Evolutionary conservation across 768 basidiomycete genomes (phyloP).

Genomic region (Candolleomyces efflorescens): DNA sequence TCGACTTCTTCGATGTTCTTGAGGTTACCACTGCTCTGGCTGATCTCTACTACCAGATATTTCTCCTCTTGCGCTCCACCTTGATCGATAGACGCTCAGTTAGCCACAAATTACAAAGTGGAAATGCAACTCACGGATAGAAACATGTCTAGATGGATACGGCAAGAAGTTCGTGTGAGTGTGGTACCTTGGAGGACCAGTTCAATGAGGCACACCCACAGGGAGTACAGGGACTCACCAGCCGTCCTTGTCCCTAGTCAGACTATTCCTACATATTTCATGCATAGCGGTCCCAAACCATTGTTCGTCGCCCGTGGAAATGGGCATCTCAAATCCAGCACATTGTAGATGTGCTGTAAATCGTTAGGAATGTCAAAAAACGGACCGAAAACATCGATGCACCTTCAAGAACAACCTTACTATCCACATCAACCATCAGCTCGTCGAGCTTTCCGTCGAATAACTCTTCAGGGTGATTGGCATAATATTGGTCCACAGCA

Average conservation of each 20-base stretch:
- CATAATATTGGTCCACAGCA: constrained; percentile 74
- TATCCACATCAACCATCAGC: constrained; percentile 69
- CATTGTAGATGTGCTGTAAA: constrained; percentile 76
- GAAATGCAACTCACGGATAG: constrained; percentile 48
- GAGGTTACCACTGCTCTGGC: constrained; percentile 29
- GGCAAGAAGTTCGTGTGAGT: constrained; percentile 77
- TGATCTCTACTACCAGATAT: constrained; percentile 70
- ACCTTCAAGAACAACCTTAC: constrained; percentile 69
- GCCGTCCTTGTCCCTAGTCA: constrained; percentile 71
- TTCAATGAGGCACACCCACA: too few relatives aligned
- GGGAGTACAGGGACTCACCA: constrained; percentile 55
- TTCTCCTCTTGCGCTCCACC: constrained; percentile 72
- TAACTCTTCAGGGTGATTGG: constrained; percentile 63
- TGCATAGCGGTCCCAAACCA: constrained; percentile 69
- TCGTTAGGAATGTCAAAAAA: background rate
- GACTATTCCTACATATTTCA: constrained; percentile 55
- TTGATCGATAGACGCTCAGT: constrained; percentile 14
- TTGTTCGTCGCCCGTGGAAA: constrained; percentile 55
- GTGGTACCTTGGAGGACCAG: constrained; percentile 89
- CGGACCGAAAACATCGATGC: background rate
- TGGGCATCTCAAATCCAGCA: constrained; percentile 82
- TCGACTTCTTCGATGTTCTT: constrained; percentile 79
- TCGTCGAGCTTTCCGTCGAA: constrained; percentile 61
- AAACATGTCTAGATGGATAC: constrained; percentile 65
- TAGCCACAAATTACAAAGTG: background rate